Conservation (phyloP, 2,329 filamentous ascomycete genomes). For the Verticillium dahliae region DNA sequence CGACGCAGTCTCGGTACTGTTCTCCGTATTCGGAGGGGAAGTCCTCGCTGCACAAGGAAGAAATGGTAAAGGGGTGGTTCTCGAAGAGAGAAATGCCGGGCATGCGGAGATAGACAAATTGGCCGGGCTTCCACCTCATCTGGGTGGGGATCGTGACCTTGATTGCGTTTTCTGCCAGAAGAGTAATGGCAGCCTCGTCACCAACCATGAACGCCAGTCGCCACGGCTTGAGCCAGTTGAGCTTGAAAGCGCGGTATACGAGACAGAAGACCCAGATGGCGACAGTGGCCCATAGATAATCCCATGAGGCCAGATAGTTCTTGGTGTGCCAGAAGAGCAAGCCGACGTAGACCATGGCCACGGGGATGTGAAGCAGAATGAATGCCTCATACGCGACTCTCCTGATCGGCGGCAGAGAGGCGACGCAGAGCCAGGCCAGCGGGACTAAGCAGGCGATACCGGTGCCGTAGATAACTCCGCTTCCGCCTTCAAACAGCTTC, state of each 20-base stretch:
- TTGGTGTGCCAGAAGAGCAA: conserved; percentile 95
- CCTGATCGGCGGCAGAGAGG: conserved; percentile 74
- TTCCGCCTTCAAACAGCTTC: conserved; percentile 58
- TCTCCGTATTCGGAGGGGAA: conserved; percentile 90
- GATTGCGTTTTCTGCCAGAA: conserved; percentile 89
- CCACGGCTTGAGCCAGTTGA: conserved; percentile 85
- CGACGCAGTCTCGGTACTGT: conserved; percentile 77
- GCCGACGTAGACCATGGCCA: conserved; percentile 72
- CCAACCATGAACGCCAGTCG: conserved; percentile 77
- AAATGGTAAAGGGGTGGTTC: conserved; percentile 93
- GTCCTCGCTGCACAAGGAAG: conserved; percentile 86
- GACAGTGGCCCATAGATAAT: conserved; percentile 76
- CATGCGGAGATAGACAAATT: conserved; percentile 93
- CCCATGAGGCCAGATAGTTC: conserved; percentile 86
- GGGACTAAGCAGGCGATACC: conserved; percentile 78
- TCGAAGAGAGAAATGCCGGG: conserved; percentile 85
- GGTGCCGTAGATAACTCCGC: conserved; percentile 74
- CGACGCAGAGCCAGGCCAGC: conserved; percentile 74
- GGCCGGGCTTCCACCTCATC: conserved; percentile 86
- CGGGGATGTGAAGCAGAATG: conserved; percentile 73
- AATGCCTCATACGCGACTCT: conserved; percentile 81
- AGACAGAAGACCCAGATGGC: conserved; percentile 76
- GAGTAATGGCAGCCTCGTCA: conserved; percentile 82
- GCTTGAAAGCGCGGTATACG: conserved; percentile 67
- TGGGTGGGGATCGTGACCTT: conserved; percentile 93